Evolutionary conservation across 78 protist species (phyloP).

Genomic region (Protostelium mycophagum): DNA sequence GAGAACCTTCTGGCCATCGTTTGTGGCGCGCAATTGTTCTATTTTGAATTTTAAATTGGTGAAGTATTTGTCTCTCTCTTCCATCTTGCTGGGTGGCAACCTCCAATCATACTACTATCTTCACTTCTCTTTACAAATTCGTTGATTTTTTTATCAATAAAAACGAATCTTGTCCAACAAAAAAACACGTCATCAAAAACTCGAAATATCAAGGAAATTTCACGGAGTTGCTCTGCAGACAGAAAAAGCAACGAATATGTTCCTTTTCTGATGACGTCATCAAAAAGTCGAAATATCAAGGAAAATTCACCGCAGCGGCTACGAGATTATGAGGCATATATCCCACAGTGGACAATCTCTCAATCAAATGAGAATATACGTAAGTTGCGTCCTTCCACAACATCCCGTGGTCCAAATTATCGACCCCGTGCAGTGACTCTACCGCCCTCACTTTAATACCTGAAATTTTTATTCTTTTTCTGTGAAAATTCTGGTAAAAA

Average conservation of each 20-base stretch:
- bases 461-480: neutral
- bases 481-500: too few relatives aligned
- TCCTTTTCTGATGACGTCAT: neutral
- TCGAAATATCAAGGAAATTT: neutral
- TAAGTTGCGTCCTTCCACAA: neutral
- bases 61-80: neutral
- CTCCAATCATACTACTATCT: slow-evolving; percentile 1
- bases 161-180: too few relatives aligned
- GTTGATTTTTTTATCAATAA: too few relatives aligned
- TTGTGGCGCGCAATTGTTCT: neutral
- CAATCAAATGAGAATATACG: neutral
- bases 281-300: neutral
- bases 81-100: neutral
- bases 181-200: neutral
- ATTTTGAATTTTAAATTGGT: neutral
- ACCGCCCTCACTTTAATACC: neutral
- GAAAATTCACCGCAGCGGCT: neutral
- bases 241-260: too few relatives aligned
- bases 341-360: neutral
- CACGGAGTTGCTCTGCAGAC: too few relatives aligned
- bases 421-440: neutral
- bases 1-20: neutral
- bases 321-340: neutral
- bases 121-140: too few relatives aligned
- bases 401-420: neutral